Percentiles rank a stretch among this genome's conserved stretches.
Evolutionary conservation across 2,329 filamentous ascomycete species (phyloP).

Genomic region (Paecilomyces formosus): DNA sequence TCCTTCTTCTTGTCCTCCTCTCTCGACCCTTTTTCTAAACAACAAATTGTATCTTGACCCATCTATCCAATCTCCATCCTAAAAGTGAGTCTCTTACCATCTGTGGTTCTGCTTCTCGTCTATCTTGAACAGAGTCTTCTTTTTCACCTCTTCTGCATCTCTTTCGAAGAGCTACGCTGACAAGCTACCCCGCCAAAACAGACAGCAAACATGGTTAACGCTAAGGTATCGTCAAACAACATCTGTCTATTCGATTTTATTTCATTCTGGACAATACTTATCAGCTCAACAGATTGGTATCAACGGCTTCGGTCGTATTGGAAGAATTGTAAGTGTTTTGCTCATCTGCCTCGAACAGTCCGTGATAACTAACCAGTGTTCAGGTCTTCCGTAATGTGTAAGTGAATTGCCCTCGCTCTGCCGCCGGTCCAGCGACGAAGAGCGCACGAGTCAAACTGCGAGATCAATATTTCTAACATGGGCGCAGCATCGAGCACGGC

Average conservation of each 20-base stretch:
- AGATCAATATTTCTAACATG: not conserved
- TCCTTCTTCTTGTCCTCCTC: constrained; percentile 6
- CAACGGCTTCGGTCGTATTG: constrained; percentile 99
- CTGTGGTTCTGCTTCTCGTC: not conserved
- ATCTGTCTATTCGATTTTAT: not conserved
- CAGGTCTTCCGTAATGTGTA: constrained; percentile 92
- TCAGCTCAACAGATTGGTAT: constrained; percentile 72
- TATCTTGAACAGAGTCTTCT: not conserved
- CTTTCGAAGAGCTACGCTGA: constrained; percentile 15
- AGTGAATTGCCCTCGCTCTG: constrained; percentile 28
- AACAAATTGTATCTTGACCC: not conserved
- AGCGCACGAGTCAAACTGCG: not conserved
- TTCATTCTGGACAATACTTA: constrained; percentile 18
- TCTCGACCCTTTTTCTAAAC: not conserved
- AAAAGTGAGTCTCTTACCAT: constrained; percentile 1
- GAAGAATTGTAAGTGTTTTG: constrained; percentile 62
- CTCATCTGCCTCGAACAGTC: not conserved
- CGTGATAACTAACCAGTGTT: constrained; percentile 15
- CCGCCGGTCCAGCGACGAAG: not conserved
- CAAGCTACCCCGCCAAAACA: constrained; percentile 17
- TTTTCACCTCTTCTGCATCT: not conserved
- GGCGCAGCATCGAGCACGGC: constrained; percentile 66
- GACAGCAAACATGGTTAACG: constrained; percentile 25
- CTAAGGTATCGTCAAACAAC: constrained; percentile 19
- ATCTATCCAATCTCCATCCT: not conserved